phyloP scores from a whole-genome alignment of 371 early-diverging fungal genomes.

The Cokeromyces recurvatus region DNA sequence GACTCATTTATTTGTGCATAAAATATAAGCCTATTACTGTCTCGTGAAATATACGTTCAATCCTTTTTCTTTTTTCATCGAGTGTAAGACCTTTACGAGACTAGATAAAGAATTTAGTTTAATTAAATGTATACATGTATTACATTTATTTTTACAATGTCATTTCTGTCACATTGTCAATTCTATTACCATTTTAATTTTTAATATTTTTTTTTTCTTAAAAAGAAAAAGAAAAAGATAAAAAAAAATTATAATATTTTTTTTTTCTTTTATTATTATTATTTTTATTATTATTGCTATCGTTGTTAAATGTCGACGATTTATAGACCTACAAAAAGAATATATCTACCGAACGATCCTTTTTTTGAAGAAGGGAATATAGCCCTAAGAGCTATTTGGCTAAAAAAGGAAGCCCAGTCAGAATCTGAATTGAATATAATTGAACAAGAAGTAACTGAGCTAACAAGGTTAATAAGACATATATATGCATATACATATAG shows the following conservation, averaged over 20 bases:
- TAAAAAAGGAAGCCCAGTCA: conserved; percentile 20
- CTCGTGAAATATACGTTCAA: conserved; percentile 79
- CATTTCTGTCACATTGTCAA: no score
- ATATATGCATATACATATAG: no score
- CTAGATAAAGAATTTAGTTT: conserved; percentile 13
- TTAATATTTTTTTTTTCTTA: no score
- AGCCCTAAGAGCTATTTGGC: conserved; percentile 48
- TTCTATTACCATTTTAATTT: no score
- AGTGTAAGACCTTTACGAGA: conserved; percentile 54
- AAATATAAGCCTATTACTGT: conserved; percentile 38
- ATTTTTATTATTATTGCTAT: no score
- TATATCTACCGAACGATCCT: conserved; percentile 30
- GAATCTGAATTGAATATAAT: conserved; percentile 18
- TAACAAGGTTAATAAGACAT: conserved; percentile 16
- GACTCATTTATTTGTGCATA: background rate
- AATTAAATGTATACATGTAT: no score
- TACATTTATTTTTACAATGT: no score
- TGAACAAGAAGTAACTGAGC: conserved; percentile 16
- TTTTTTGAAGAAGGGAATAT: conserved; percentile 55
- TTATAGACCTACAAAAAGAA: conserved; percentile 28
- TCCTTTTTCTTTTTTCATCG: conserved; percentile 77
- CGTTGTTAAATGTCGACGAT: conserved; percentile 30
- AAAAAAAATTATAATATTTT: no score
- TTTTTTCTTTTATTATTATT: no score
- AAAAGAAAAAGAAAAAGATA: no score